phyloP scores from a whole-genome alignment of 73 alveolate genomes.

The Tetrahymena malaccensis region DNA sequence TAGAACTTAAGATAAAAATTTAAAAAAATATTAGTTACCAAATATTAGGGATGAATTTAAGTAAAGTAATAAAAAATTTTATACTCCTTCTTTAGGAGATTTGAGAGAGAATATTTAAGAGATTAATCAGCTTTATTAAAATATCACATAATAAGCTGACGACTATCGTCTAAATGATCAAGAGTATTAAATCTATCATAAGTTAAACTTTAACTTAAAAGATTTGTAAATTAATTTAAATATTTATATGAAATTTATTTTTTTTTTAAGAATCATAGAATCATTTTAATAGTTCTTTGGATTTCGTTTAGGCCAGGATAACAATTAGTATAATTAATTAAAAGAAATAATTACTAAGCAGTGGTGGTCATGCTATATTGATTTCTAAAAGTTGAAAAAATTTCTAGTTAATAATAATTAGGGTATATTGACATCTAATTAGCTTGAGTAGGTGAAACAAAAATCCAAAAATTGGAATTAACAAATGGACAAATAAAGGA shows the following conservation, averaged over 20 bases:
- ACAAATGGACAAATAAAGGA: neutral
- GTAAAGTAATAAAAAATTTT: neutral
- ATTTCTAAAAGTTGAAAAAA: too few species aligned
- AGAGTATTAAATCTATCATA: neutral
- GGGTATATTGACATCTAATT: neutral
- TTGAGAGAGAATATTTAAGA: neutral
- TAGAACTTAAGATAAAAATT: neutral
- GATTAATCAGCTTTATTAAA: neutral
- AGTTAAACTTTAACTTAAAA: neutral
- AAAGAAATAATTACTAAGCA: neutral
- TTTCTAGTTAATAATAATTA: too few species aligned
- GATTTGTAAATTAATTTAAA: neutral
- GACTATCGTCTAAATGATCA: neutral
- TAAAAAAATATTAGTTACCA: neutral
- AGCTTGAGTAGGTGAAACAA: too few species aligned
- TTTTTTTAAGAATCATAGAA: neutral
- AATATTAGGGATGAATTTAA: neutral
- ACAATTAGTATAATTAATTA: too few species aligned
- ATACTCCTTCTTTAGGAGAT: neutral
- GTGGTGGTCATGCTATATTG: neutral
- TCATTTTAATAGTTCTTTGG: neutral
- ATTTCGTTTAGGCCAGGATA: neutral
- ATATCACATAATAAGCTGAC: neutral
- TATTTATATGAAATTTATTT: too few species aligned
- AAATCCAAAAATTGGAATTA: neutral